Base-by-base conservation (phyloP, 1,284 basidiomycete genomes). In the Apiotrichum veenhuisii region DNA sequence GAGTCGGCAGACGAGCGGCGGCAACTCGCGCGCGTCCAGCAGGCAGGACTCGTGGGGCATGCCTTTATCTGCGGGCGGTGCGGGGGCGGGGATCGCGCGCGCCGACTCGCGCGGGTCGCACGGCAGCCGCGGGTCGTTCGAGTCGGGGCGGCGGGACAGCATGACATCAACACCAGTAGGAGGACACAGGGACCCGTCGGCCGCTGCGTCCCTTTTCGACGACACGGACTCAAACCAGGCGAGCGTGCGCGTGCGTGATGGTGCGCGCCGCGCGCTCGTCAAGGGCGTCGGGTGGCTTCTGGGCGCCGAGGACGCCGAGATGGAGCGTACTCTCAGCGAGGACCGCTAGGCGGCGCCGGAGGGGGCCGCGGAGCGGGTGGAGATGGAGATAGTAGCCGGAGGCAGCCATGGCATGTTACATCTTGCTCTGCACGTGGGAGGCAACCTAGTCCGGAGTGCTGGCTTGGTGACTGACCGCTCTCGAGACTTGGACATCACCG, bases 201-300 rank as follows among this genome's bases (percentile, higher is more conserved):
- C n/a, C 20, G 59, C 57, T 20, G 55, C 60, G n/a, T 55, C 53
- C n/a, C 44, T 72, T 27, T 73, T 72, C 45, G 70, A 67, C 15
- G 57, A 52, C 33, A 40, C 37, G 20, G 72, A 69, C 17, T n/a
- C n/a, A n/a, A n/a, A n/a, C n/a, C n/a, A n/a, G n/a, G n/a, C n/a
- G n/a, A n/a, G n/a, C n/a, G 68, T 70, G 57, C 56, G 71, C 37
- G 71, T 75, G 17, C 61, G 69, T n/a, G 64, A 64, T 14, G 66
- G 67, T 15, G 77, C 72, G n/a, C 65, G 69, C 46, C 64, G 72
- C n/a, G 75, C 71, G 2, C 54, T 78, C 50, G 74, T 72, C 18
- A 69, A 71, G 51, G 76, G 76, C 20, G 75, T 78, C 17, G 77
- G 77, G 25, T 78, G 77, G 77, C 61, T 78, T 49, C 55, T 78